Evolutionary conservation across 75 land plant genomes (phyloP), one percentile per base, ranked within the genome.

Genomic region (Pinus albicaulis): DNA sequence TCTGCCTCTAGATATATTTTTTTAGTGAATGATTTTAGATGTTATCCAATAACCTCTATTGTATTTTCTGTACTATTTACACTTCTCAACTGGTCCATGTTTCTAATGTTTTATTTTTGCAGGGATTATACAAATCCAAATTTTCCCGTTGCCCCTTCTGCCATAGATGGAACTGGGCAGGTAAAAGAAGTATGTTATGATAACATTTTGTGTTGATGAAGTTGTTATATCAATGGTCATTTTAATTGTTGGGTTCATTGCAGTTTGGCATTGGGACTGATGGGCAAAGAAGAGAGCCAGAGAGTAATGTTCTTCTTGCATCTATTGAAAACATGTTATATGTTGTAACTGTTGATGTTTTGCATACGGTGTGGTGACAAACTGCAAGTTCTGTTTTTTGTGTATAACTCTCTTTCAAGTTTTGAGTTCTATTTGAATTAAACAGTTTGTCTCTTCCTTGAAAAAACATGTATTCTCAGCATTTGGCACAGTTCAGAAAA

Each of bases 111-210:
- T 25, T 26, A 26, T 7, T 57, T 28, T 1, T 87, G 71, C 82
- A 92, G 94, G 84, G 94, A 92, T 77, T 92, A 92, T 71, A 92
- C 94, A 41, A 92, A 92, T 77, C 94, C 92, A 22, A 87, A 90
- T 66, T 87, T 92, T 24, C 94, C 94, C 56, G 90, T 92, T 52
- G 89, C 89, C 79, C 92, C 92, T 36, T 83, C 94, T 61, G 94
- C 94, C 53, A 90, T 92, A 34, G 91, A 92, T 52, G 88, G 92
- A 22, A 74, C 74, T 23, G 63, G 82, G 24, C 94, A 92, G 94
- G 92, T 92, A 65, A 63, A 34, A 28, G 66, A 63, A 63, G 66
- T 34, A 63, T 63, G 31, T 10, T 7, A 13, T 28, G 38, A 16
- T 63, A 28, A 14, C 12, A 5, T 15, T 63, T 28, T 28, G 19